Percentiles rank a stretch among this genome's conserved stretches.
phyloP scores from a whole-genome alignment of 1,284 basidiomycete species.

The Trichosporon sp. region DNA sequence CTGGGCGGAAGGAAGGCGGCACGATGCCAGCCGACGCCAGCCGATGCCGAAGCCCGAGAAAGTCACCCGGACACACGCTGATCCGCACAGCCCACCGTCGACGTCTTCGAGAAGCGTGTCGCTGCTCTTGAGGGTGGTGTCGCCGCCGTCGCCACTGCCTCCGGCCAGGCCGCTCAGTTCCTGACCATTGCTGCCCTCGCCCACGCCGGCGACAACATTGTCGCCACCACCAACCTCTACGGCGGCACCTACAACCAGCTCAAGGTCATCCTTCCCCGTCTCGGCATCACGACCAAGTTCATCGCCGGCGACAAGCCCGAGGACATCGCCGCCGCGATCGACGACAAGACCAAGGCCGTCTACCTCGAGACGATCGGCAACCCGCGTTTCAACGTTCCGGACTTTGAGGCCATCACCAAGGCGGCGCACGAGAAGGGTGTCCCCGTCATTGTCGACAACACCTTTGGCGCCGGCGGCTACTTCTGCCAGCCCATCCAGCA shows the following conservation, averaged over 20 bases:
- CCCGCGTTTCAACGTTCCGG: constrained; percentile 74
- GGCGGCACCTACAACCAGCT: constrained; percentile 86
- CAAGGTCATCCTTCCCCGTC: constrained; percentile 60
- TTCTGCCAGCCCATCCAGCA: constrained; percentile 29
- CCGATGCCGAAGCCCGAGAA: background rate
- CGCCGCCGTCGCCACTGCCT: constrained; percentile 75
- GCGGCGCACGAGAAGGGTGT: constrained; percentile 47
- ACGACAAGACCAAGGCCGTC: constrained; percentile 61
- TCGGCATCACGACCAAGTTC: constrained; percentile 75
- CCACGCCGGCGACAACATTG: constrained; percentile 75
- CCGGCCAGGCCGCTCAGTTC: constrained; percentile 81
- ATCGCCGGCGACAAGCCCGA: constrained; percentile 67
- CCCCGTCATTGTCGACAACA: constrained; percentile 72
- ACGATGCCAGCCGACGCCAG: too few relatives aligned
- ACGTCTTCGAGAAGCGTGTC: constrained; percentile 82
- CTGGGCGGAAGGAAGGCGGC: background rate
- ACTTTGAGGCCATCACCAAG: constrained; percentile 74
- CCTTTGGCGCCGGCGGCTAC: constrained; percentile 78
- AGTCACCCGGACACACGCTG: background rate
- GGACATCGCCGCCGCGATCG: constrained; percentile 71
- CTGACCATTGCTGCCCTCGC: constrained; percentile 72
- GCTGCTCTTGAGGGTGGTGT: constrained; percentile 80
- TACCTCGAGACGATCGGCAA: constrained; percentile 84
- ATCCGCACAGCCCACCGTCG: constrained; percentile 66
- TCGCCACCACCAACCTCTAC: constrained; percentile 70